Evolutionary conservation across 441 rosid genomes (phyloP), one percentile per base, ranked within the genome.

Genomic region (Pelargonium fulgidum): DNA sequence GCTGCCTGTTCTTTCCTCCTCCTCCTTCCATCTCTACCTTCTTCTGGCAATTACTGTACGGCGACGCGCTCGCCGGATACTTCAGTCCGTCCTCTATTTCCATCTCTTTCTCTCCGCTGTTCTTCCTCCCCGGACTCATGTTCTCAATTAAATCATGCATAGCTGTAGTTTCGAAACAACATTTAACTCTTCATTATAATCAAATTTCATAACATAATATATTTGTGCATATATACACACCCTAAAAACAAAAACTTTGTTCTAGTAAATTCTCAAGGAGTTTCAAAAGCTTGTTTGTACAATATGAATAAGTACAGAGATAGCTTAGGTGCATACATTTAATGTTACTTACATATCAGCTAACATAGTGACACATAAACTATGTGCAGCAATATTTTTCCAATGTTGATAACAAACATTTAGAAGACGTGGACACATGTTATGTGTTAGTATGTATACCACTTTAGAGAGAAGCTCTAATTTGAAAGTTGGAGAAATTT

Each of bases 21-120:
- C 68, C 81, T 65, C 68, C 80, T 77, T 81, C 85, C 70, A 83
- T 59, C 14, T 68, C 77, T 77, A 76, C 62, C 77, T 84, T 87
- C 80, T 67, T 82, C 72, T 66, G 72, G 62, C 76, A 66, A 56
- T 14, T 56, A 64, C 54, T 78, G 68, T 68, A 84, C 17, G 85
- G 89, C 71, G 91, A 83, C 59, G 73, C 84, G 36, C 63, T 72
- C 39, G 75, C 68, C 41, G 79, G 82, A 61, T 75, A 72, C 81
- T 81, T 83, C 1, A 69, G 71, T 2, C 82, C 85, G 45, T 86
- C 80, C 65, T 82, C 84, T 7, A 75, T 77, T n/a, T 82, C 84
- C 58, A 62, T 39, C 66, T 78, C 83, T 54, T 69, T 84, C 29
- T 77, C 87, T 70, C 71, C 85, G 52, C 68, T 45, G 10, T 7